phyloP scores from a whole-genome alignment of 2,329 filamentous ascomycete species.

The Cladosporium cucumerinum region DNA sequence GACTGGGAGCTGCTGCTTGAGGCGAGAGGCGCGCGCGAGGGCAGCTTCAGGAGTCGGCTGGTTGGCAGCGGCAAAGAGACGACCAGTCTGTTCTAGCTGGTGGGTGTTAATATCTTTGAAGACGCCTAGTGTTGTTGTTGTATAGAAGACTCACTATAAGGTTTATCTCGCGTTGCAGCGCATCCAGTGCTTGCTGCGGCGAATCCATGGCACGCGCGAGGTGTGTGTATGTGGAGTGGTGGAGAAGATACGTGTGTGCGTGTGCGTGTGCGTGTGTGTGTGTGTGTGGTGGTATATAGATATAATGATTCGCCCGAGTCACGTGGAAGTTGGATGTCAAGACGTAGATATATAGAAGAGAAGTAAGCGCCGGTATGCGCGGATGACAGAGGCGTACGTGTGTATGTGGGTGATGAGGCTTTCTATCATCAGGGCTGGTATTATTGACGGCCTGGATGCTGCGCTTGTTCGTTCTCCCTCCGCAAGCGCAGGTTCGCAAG shows the following conservation, averaged over 20 bases:
- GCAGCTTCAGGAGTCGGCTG: slow-evolving; percentile 24
- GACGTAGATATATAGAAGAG: neutral
- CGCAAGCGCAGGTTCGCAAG: neutral
- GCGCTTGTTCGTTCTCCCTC: neutral
- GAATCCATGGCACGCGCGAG: slow-evolving; percentile 18
- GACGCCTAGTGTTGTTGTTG: no score
- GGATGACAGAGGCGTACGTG: neutral
- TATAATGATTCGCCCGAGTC: neutral
- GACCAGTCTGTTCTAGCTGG: slow-evolving; percentile 44
- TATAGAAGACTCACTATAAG: slow-evolving; percentile 41
- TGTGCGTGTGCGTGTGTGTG: no score
- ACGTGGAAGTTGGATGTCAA: neutral
- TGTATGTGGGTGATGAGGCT: neutral
- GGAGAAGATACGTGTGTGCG: no score
- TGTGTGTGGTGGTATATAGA: neutral
- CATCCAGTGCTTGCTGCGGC: slow-evolving; percentile 37
- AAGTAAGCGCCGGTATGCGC: neutral
- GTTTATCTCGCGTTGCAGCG: slow-evolving; percentile 47
- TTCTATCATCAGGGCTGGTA: neutral
- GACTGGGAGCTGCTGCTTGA: slow-evolving; percentile 38
- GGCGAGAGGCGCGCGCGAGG: slow-evolving; percentile 34
- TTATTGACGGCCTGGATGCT: neutral
- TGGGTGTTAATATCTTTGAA: neutral
- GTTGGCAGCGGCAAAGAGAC: slow-evolving; percentile 43
- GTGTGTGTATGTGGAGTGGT: slow-evolving; percentile 18